Evolutionary conservation across 2,329 filamentous ascomycete genomes (phyloP), one percentile per base, ranked within the genome.

Genomic region (Gyromitra esculenta): DNA sequence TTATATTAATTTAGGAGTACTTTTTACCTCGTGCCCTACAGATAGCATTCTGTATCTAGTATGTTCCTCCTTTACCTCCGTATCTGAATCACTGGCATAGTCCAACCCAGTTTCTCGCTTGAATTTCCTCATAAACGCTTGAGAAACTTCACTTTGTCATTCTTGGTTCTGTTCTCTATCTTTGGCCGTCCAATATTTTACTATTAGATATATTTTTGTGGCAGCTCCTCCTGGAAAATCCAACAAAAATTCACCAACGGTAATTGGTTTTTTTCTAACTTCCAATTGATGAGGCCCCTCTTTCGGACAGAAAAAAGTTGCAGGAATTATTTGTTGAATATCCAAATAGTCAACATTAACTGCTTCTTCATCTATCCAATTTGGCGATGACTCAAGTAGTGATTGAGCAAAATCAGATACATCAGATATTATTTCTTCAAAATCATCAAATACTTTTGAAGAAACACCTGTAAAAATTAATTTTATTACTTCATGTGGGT

Each of bases 311-410:
- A 57, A 69, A 25, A 41, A 39, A 3, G 39, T 60, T 11, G 39
- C 56, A 2, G 57, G 9, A 37, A 57, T 48, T 13, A 69, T 43
- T 37, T 60, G 66, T 98, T 98, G 83, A 91, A 97, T 82, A 88
- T 98, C 35, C 85, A 87, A 11, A 88, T 87, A 79, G 98, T 98
- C 82, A 86, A 98, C 43, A 90, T 91, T 75, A 89, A 88, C 50
- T 11, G 50, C 50, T n/a, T 52, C 11, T 91, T 91, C 66, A 95
- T 98, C 83, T 1, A 11, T 31, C 63, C 48, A 66, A 8, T 66
- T 66, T 1, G 63, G 48, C 35, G 48, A 66, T 8, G 48, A 54
- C 5, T 39, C 35, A 7, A 66, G 7, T 2, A 66, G n/a, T 1
- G 7, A 21, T 48, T 35, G 35, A 41, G 35, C 3, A 25, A 66